A percentile compares a stretch with the other conserved stretches of the same genome.
Evolutionary conservation across 2,329 filamentous ascomycete genomes (phyloP).

Genomic region (Cercospora zeina): DNA sequence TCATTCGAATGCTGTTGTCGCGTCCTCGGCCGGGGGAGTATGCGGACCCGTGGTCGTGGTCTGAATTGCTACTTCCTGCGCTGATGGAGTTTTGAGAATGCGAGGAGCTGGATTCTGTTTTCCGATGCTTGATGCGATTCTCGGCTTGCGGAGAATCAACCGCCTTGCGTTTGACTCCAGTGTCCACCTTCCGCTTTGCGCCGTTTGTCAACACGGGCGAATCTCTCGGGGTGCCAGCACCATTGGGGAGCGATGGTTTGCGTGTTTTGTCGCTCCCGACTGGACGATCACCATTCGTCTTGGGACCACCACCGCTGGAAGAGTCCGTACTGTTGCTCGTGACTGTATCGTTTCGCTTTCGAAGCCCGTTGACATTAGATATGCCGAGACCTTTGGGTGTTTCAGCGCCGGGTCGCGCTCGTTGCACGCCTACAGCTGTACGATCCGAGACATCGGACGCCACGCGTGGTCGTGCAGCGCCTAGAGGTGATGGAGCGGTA

Average conservation of each 20-base stretch:
- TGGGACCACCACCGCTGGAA: conserved; percentile 23
- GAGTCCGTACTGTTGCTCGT: conserved; percentile 31
- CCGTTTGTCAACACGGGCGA: conserved; percentile 21
- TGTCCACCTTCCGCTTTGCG: conserved; percentile 35
- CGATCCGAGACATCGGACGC: conserved; percentile 54
- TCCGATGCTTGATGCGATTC: conserved; percentile 38
- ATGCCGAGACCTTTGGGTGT: conserved; percentile 47
- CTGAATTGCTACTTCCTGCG: conserved; percentile 29
- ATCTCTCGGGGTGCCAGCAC: conserved; percentile 37
- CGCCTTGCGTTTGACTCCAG: conserved; percentile 50
- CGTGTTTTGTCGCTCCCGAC: conserved; percentile 20
- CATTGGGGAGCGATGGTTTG: conserved; percentile 41
- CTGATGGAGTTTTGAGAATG: conserved; percentile 33
- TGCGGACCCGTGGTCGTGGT: background rate
- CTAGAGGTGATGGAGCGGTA: conserved; percentile 62
- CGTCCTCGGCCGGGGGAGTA: conserved; percentile 26
- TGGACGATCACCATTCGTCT: conserved; percentile 27
- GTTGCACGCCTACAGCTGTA: conserved; percentile 33
- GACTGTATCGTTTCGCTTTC: conserved; percentile 38
- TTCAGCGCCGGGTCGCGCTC: conserved; percentile 40
- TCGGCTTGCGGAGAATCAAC: conserved; percentile 41
- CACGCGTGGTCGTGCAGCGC: conserved; percentile 61
- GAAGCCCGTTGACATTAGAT: conserved; percentile 41
- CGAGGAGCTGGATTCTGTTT: conserved; percentile 39
- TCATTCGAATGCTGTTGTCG: conserved; percentile 27